These are phyloP conservation scores for Verticillium klebahnii DNA, from an alignment of 2,329 filamentous ascomycete genomes.

Conservation along the genomic window DNA sequence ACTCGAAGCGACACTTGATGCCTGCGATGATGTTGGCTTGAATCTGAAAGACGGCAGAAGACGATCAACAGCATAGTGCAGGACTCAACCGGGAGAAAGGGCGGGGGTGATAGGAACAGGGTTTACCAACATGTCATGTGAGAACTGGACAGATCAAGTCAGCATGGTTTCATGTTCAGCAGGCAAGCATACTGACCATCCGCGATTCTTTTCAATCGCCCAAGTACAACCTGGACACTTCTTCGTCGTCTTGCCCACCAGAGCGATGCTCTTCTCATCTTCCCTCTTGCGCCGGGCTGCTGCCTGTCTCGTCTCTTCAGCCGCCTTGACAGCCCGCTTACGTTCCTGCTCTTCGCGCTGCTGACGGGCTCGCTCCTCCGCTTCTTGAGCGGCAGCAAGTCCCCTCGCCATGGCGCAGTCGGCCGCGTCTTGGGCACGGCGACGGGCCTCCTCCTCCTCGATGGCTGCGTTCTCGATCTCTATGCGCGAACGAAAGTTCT, in stretches of 20 bases:
- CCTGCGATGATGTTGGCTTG: constrained; percentile 9
- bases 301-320: constrained; percentile 20
- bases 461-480: constrained; percentile 31
- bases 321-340: constrained; percentile 18
- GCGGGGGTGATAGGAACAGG: background rate
- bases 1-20: constrained; percentile 22
- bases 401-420: constrained; percentile 30
- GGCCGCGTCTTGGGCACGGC: constrained; percentile 38
- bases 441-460: constrained; percentile 36
- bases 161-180: constrained; percentile 7
- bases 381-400: constrained; percentile 24
- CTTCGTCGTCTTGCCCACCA: constrained; percentile 26
- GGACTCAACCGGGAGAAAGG: background rate
- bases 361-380: constrained; percentile 17
- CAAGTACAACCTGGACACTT: constrained; percentile 31
- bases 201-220: constrained; percentile 34
- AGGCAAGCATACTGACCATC: constrained; percentile 29
- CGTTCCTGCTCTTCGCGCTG: constrained; percentile 16
- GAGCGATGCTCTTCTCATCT: constrained; percentile 24
- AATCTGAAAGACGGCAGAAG: background rate
- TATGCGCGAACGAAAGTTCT: constrained; percentile 30
- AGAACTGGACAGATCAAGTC: constrained; percentile 21
- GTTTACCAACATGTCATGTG: constrained; percentile 36
- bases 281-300: constrained; percentile 24
- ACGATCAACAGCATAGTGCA: background rate